phyloP scores from a whole-genome alignment of 208 protist genomes.

The Herpetomonas tarakana region DNA sequence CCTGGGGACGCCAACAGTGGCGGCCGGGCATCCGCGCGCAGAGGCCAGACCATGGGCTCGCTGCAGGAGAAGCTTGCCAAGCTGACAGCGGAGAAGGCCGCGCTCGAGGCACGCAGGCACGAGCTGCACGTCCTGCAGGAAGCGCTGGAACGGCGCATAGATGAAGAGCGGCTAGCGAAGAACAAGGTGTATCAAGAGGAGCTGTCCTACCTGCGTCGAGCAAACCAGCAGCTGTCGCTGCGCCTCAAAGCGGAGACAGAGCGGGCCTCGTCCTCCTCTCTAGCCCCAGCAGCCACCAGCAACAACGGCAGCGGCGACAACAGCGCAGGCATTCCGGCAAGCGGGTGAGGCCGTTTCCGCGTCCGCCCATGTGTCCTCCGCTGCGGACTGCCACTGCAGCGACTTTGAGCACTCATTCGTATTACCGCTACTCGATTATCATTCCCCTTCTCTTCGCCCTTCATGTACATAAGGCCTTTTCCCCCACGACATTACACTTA shows the following conservation, averaged over 20 bases:
- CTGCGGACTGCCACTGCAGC: no score
- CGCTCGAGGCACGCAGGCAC: constrained; percentile 30
- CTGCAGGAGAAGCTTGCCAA: constrained; percentile 12
- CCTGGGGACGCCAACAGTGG: background rate
- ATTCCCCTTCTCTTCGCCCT: no score
- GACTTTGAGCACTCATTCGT: no score
- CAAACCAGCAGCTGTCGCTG: constrained; percentile 94
- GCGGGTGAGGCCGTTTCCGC: no score
- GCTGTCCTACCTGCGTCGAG: constrained; percentile 92
- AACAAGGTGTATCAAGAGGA: constrained; percentile 94
- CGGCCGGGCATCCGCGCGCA: no score
- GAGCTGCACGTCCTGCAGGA: constrained; percentile 21
- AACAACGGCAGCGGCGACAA: constrained; percentile 3
- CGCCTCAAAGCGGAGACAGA: constrained; percentile 86
- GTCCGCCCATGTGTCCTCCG: no score
- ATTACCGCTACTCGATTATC: no score
- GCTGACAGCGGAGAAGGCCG: constrained; percentile 7
- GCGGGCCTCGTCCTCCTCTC: constrained; percentile 36
- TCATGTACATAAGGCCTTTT: no score
- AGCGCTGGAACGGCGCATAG: constrained; percentile 23
- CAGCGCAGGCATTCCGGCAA: constrained; percentile 1
- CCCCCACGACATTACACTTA: no score
- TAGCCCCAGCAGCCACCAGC: constrained; percentile 13
- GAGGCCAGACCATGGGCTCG: constrained; percentile 19
- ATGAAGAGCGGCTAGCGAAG: constrained; percentile 33